A percentile compares a stretch with the other conserved stretches of the same genome.
Evolutionary conservation across 139 green algal genomes (phyloP).

Genomic region (Chlamydomonas sphaeroides): DNA sequence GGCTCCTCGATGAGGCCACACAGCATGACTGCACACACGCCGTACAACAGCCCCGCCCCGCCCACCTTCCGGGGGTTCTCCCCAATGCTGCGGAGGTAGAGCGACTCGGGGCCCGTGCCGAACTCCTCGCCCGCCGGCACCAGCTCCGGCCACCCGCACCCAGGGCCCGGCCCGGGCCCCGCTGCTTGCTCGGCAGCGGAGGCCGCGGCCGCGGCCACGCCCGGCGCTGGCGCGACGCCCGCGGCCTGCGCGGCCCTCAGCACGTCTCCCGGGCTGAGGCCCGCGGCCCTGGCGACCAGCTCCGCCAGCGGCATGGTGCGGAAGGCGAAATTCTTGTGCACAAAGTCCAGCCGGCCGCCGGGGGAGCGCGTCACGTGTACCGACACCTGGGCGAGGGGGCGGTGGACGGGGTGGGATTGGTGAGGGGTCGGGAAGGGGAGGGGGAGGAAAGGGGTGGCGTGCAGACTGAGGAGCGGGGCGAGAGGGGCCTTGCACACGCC

Average conservation of each 20-base stretch:
- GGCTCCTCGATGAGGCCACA: no score
- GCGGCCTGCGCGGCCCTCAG: neutral
- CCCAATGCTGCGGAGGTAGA: conserved; percentile 69
- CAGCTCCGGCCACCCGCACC: conserved; percentile 5
- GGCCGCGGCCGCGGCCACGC: neutral
- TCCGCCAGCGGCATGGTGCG: conserved; percentile 55
- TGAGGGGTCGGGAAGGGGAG: no score
- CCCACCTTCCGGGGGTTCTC: conserved; percentile 66
- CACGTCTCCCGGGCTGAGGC: neutral
- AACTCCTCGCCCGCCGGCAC: neutral
- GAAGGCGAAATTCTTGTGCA: conserved; percentile 72
- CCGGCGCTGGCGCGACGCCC: neutral
- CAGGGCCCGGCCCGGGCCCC: no score
- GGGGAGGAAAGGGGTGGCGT: no score
- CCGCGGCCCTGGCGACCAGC: conserved; percentile 31
- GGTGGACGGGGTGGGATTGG: no score
- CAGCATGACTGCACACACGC: neutral
- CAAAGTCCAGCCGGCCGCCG: conserved; percentile 60
- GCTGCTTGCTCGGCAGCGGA: no score
- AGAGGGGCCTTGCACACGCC: no score
- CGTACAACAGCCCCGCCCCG: neutral
- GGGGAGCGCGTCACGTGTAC: conserved; percentile 53
- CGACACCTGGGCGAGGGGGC: conserved; percentile 47
- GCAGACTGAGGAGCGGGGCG: no score
- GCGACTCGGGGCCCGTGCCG: conserved; percentile 18